Evolutionary conservation across 805 yeast genomes (phyloP), one percentile per base, ranked within the genome.

Genomic region (Wickerhamomyces hampshirensis): DNA sequence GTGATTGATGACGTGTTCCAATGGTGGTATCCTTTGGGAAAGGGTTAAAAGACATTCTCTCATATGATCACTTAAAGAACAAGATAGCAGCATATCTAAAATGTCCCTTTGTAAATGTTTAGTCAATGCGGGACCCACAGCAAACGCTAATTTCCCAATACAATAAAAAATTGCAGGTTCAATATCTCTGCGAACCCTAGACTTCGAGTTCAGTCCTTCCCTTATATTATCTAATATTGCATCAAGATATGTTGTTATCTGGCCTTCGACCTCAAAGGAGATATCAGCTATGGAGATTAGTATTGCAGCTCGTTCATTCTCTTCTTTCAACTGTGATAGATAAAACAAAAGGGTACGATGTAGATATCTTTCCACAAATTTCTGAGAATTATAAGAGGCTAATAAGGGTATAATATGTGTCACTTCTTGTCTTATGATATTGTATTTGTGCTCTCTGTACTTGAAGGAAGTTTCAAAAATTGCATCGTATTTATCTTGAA

Each of bases 81-180:
- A 87, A 32, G 80, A 73, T 48, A 91, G 70, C 62, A 91, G 73
- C 60, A 84, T 69, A 46, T 83, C 89, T 34, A 91, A 62, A 16
- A 91, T 71, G 50, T 86, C 95, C 43, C 81, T 73, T 45, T 87
- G 89, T 37, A 93, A 63, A 55, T 86, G 88, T 53, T 91, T 93
- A 0, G 96, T 85, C 38, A 91, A 66, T 0, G 96, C 95, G 10
- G 96, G 94, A 0, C 97, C 97, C 12, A 91, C 86, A 0, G 98
- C 91, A 18, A 73, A 71, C 0, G 96, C 89, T 26, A 93, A 63
- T 60, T 86, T 84, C 0, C 94, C 86, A 30, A 91, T 71, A 56
- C 98, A 93, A 48, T 84, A 85, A 51, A 89, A 91, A 15, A 91
- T 75, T 1, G 95, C 88, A 0, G 85, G 82, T 46, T 86, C 95